Evolutionary conservation across 768 basidiomycete species (phyloP), one percentile per base, ranked within the genome.

Genomic region (Lactarius tabidus): DNA sequence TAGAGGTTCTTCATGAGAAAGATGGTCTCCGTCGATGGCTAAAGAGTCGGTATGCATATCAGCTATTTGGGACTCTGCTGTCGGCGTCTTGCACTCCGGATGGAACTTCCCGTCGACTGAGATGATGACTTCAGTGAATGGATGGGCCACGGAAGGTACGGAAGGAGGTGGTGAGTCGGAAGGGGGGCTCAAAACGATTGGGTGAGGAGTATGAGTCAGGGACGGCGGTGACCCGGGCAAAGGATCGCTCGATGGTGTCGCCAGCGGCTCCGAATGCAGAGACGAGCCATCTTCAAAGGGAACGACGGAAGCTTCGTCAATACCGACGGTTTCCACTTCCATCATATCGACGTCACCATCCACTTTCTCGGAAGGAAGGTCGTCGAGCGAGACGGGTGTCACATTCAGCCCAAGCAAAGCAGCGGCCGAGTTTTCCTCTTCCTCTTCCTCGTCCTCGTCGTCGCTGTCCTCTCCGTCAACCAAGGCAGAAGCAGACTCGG

Each of bases 381-480:
- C 43, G 7, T 35, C 20, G 35, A 9, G 55, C 17, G 29, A 26
- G 23, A 43, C n/a, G 60, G 60, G 29, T 26, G 60, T 52, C n/a
- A 28, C 33, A 57, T 36, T 18, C 17, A 31, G n/a, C 17, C 61
- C 65, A n/a, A 66, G 65, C 36, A 66, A 55, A 20, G 57, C 57
- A 6, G 57, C 38, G 2, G 51, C 67, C 17, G 66, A 59, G 2
- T 28, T 18, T 7, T 45, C 31, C 33, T 31, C 31, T 6, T 45
- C 61, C 4, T 74, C 78, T 12, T 81, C 79, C 35, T 60, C 68
- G 6, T 75, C 78, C 8, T 81, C 79, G 60, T 82, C 80, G 31
- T 76, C 73, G 20, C 71, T 73, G 1, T 70, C 72, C n/a, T 72
- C 75, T 31, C 75, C 74, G 14, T 26, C 66, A 55, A 12, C 59